Base-by-base conservation (phyloP, 2,329 filamentous ascomycete genomes). In the Chrysoporthe cubensis region DNA sequence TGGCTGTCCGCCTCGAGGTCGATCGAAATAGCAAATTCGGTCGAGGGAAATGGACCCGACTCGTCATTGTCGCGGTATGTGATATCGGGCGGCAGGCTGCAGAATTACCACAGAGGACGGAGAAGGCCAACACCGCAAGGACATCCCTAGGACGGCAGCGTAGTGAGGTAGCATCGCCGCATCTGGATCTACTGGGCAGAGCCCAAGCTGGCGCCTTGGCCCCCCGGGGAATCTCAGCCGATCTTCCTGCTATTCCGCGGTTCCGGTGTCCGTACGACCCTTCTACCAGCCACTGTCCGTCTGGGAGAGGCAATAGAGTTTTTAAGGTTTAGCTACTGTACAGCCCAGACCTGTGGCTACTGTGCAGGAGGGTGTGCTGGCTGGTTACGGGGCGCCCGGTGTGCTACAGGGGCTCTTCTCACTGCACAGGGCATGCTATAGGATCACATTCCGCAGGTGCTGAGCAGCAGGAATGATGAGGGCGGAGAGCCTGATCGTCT, bases 291-390 rank as follows among this genome's bases (percentile, higher is more conserved):
- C 26, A 21, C 37, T 21, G 16, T 46, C 26, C 26, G 54, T 21
- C 37, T 52, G n/a, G 34, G 43, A 63, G 52, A 60, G 37, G 40
- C 63, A 59, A 40, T 68, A 26, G 37, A 26, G 18, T 50, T 62
- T 59, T 62, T 62, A 68, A 66, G 59, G 59, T 68, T 68, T 68
- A 62, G 58, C 50, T 62, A 62, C 48, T 52, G 57, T 50, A 37
- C 52, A 26, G 66, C 58, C 65, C 43, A 37, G 50, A 5, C 11
- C 50, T 54, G 21, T 54, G 26, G 50, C 50, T 54, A 26, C 26
- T 32, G 26, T 54, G 50, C 50, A 54, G 50, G 11, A 54, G 48
- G 48, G 21, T 32, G 50, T 14, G 50, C 6, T 7, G 50, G 21
- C 32, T 21, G 50, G 13, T 52, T 52, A 52, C 48, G 50, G 50